phyloP scores from a whole-genome alignment of 78 protist genomes.

The Cavenderia fasciculata region DNA sequence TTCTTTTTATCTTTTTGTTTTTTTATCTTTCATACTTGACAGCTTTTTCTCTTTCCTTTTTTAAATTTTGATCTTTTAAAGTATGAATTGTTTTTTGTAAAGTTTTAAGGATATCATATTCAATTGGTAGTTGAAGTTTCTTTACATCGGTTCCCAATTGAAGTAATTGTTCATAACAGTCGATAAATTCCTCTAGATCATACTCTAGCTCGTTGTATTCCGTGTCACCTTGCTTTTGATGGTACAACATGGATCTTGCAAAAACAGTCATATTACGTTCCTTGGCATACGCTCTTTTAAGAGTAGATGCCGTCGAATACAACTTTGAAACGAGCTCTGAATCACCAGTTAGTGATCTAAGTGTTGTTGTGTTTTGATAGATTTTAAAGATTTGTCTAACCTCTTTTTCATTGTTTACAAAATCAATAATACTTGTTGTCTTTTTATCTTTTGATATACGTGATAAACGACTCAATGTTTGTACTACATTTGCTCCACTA shows the following conservation, averaged over 20 bases:
- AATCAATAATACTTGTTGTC: constrained; percentile 37
- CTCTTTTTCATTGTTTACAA: constrained; percentile 23
- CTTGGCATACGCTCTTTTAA: background rate
- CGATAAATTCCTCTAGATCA: background rate
- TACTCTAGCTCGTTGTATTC: background rate
- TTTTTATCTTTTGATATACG: constrained; percentile 48
- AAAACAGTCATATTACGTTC: constrained; percentile 17
- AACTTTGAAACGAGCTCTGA: background rate
- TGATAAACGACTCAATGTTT: constrained; percentile 60
- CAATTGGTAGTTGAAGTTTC: background rate
- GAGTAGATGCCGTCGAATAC: background rate
- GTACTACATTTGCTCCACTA: constrained; percentile 70
- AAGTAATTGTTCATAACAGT: background rate
- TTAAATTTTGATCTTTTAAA: background rate
- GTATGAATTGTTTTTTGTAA: constrained; percentile 8
- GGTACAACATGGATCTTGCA: constrained; percentile 16
- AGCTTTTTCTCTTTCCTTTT: background rate
- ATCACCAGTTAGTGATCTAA: constrained; percentile 33
- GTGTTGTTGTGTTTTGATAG: constrained; percentile 28
- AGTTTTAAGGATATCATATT: background rate
- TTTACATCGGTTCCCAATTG: background rate
- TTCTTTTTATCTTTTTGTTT: no score
- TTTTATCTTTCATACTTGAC: no score
- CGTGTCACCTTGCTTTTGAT: background rate
- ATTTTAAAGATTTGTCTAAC: constrained; percentile 8